Evolutionary conservation across 2,329 filamentous ascomycete species (phyloP), one percentile per base, ranked within the genome.

Genomic region (Alternaria sp.): DNA sequence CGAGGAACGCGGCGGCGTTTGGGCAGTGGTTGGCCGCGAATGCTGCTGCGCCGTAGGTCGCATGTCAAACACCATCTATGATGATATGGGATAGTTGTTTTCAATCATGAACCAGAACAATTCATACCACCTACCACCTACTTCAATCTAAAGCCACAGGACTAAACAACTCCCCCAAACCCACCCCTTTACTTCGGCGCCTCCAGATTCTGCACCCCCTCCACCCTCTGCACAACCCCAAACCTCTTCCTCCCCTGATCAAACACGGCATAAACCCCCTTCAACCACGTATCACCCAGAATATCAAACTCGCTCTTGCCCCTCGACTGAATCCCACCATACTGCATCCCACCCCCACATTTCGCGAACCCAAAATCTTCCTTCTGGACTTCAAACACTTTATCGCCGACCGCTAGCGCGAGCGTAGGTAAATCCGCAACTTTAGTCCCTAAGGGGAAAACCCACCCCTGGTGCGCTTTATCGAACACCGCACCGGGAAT

Each of bases 1-100:
- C 96, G 1, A 88, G 96, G 66, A 98, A 97, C 76, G 86, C 93
- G 55, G 87, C 88, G 11, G 84, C 85, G 0, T 90, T 91, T 74
- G 83, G 83, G 2, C 74, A 79, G 13, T 89, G 87, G 79, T 77
- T 90, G 59, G 63, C 63, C 12, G 65, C 65, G 10, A 70, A 76
- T 63, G 62, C 70, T 13, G 19, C 60, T 11, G 47, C 32, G 7
- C 43, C 19, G 11, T 62, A 62, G 19, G 6, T 21, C 12, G 5
- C 6, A 21, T 21, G 12, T 10, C 17, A 13, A 21, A 15, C 25
- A 21, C 7, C 4, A 23, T 17, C n/a, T 11, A 40, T 11, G 19
- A n/a, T 25, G 47, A 15, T 8, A n/a, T 30, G 28, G 12, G 12
- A 21, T 13, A 15, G 26, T 17, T 4, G 17, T 21, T 3, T 11